Conservation (phyloP, 257 asterid genomes). For the Petunia secreta region DNA sequence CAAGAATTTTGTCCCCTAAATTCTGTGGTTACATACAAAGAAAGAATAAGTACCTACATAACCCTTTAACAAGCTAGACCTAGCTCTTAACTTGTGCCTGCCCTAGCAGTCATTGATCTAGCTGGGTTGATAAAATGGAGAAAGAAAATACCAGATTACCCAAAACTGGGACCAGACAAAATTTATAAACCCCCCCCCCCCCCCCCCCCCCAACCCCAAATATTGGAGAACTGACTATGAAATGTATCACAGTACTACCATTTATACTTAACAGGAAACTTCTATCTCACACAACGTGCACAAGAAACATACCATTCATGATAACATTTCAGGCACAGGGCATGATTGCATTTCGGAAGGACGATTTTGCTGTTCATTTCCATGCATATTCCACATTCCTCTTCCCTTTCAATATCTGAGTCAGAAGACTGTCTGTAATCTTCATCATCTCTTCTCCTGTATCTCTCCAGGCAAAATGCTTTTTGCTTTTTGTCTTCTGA, state of each 20-base stretch:
- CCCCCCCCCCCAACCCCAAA: too few relatives aligned
- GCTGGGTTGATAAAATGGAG: not conserved
- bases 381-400: constrained; percentile 98
- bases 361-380: constrained; percentile 82
- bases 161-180: not conserved
- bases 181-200: too few relatives aligned
- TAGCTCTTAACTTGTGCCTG: not conserved
- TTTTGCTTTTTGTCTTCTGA: constrained; percentile 86
- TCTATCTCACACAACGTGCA: constrained; percentile 3
- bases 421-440: constrained; percentile 56
- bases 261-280: not conserved
- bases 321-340: constrained; percentile 93
- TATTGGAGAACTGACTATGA: not conserved
- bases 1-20: not conserved
- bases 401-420: constrained; percentile 81
- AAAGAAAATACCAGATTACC: not conserved
- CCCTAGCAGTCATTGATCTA: not conserved
- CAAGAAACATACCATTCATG: constrained; percentile 73
- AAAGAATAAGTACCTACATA: not conserved
- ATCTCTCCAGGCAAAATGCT: constrained; percentile 75
- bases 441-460: constrained; percentile 75
- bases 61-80: not conserved
- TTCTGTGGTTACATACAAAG: not conserved
- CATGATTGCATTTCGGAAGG: constrained; percentile 83
- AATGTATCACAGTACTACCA: not conserved